Conservation (phyloP, 1,139 yeast species). For the Candida frijolesensis region DNA sequence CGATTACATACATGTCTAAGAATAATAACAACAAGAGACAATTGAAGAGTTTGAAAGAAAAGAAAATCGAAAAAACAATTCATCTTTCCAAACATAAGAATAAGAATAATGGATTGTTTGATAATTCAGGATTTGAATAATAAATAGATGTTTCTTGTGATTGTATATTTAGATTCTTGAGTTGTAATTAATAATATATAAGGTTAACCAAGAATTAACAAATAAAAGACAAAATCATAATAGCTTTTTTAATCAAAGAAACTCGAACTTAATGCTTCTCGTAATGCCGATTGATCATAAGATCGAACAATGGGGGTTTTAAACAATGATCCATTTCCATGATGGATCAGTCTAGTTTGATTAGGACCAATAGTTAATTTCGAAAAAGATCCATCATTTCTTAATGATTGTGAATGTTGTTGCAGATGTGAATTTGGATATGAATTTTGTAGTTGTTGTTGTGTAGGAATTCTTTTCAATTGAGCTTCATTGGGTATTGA, state of each 20-base stretch:
- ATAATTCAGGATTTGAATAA: conserved; percentile 25
- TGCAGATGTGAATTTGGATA: no score
- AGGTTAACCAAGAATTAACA: not conserved
- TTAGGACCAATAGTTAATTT: conserved; percentile 51
- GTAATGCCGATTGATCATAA: conserved; percentile 35
- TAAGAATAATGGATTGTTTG: conserved; percentile 20
- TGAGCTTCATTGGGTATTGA: conserved; percentile 24
- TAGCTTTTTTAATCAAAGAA: conserved; percentile 12
- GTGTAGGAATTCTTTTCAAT: conserved; percentile 29
- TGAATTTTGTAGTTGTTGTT: conserved; percentile 3
- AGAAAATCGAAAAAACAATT: conserved; percentile 31
- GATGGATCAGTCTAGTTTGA: conserved; percentile 42
- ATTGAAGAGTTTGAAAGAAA: conserved; percentile 31
- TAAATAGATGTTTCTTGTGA: not conserved
- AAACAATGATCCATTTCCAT: conserved; percentile 44
- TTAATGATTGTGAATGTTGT: conserved; percentile 20
- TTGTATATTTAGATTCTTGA: conserved; percentile 7
- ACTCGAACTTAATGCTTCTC: conserved; percentile 34
- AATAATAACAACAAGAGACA: conserved; percentile 19
- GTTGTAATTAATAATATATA: not conserved
- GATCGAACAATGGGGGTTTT: conserved; percentile 41
- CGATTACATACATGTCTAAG: conserved; percentile 57
- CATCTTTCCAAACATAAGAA: conserved; percentile 21
- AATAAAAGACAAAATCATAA: not conserved
- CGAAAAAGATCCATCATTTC: conserved; percentile 41